phyloP scores from a whole-genome alignment of 768 basidiomycete species.

The Naganishia vaughanmartiniae region DNA sequence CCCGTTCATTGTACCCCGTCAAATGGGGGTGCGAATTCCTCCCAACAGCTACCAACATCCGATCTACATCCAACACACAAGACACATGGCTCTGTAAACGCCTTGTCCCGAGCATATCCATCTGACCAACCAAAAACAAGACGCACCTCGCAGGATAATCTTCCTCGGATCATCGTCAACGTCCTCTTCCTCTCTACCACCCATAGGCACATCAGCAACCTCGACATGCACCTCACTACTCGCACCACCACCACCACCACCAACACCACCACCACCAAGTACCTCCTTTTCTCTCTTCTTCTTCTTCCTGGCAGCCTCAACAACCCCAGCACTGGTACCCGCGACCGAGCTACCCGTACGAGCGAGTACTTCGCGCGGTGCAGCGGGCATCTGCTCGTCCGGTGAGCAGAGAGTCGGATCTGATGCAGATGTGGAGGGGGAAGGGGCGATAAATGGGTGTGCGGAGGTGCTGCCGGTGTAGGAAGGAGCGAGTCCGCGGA shows the following conservation, averaged over 20 bases:
- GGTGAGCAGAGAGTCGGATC: not conserved
- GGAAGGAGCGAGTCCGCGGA: not conserved
- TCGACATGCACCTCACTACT: constrained; percentile 30
- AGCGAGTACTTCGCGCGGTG: constrained; percentile 67
- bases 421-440: not conserved
- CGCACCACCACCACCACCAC: not conserved
- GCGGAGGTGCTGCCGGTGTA: not conserved
- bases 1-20: constrained; percentile 38
- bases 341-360: constrained; percentile 61
- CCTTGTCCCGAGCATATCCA: not conserved
- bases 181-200: constrained; percentile 36
- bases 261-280: not conserved
- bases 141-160: constrained; percentile 1
- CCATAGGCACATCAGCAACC: not conserved
- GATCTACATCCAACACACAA: constrained; percentile 59
- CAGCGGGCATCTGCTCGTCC: constrained; percentile 52
- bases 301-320: constrained; percentile 43
- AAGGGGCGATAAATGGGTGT: not conserved
- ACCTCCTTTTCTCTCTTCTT: not conserved
- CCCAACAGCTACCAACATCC: constrained; percentile 79
- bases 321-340: constrained; percentile 67
- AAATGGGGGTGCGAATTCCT: constrained; percentile 58
- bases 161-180: constrained; percentile 26
- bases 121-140: not conserved
- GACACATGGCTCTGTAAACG: not conserved